Evolutionary conservation across 2,329 filamentous ascomycete genomes (phyloP), one percentile per base, ranked within the genome.

Genomic region (Ophiostoma ulmi): DNA sequence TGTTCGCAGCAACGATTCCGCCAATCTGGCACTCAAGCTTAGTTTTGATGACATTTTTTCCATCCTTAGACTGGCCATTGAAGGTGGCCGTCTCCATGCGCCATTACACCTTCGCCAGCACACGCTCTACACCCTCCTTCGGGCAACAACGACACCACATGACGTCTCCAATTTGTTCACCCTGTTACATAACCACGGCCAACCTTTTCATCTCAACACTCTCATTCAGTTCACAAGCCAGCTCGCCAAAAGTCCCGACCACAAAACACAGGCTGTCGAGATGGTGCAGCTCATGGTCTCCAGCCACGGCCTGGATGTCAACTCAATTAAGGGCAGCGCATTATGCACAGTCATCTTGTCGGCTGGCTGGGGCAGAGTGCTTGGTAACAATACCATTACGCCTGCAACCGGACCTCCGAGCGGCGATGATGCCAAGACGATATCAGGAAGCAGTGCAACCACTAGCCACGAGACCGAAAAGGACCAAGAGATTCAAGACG

Each of bases 321-420:
- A 86, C 70, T 78, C 78, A 13, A 79, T 79, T 1, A 79, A 78
- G 38, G 80, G 86, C 68, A 80, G 82, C 35, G 87, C 85, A 74
- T 81, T 86, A 10, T 89, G 87, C 77, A 88, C 88, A 0, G 80
- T 83, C 1, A 80, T 92, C 35, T 80, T 93, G n/a, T 67, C 65
- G 39, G 26, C 65, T 4, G 65, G 65, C 38, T 67, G 65, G 65
- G 65, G 36, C 35, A n/a, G 63, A 10, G 63, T 65, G 7, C 2
- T 36, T 5, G 63, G 35, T 20, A 65, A 36, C 63, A 65, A 65
- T 20, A n/a, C 7, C 36, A 65, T 65, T 5, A 65, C 35, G 36
- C 63, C 35, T 1, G 36, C 20, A 39, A 20, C 20, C 36, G 63
- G 10, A 7, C 11, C 17, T 55, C 31, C 31, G 31, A 31, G 31